Evolutionary conservation across 768 basidiomycete species (phyloP), one percentile per base, ranked within the genome.

Genomic region (Kwoniella dejecticola): DNA sequence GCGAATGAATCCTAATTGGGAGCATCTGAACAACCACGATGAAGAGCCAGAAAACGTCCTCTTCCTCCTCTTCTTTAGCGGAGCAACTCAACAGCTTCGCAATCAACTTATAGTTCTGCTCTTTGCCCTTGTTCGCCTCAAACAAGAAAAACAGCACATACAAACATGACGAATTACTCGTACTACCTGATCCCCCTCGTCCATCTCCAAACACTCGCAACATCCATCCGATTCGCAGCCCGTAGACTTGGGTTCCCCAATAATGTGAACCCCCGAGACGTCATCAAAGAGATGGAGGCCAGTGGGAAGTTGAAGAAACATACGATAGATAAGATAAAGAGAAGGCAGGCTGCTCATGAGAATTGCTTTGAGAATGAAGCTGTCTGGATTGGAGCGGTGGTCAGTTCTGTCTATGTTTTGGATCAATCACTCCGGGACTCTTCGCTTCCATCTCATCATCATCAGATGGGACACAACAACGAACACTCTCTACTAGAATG

Each of bases 281-380:
- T 54, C 4, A 31, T 75, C 13, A 64, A 48, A 15, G 36, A 42
- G 27, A 62, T 72, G 30, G 71, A 72, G 49, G 69, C 69, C 44
- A 38, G 31, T n/a, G 69, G 68, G 7, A 72, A 75, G 41, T 49
- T 63, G 36, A 52, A 58, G 15, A 65, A 67, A 7, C 48, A 47
- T 12, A 31, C 63, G 7, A 47, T 72, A 40, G 67, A 49, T 15
- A 69, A 66, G 60, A 49, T 75, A n/a, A 68, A 60, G 57, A 60
- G 74, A 45, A 48, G 71, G 30, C 61, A 75, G 54, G 69, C 66
- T 17, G 64, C 67, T 4, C 72, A 75, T 49, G 55, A 71, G 54
- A 75, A 75, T 41, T 67, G 60, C 40, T 66, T 52, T 26, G 74
- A 75, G 45, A 67, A 54, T 27, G 36, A 72, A 44, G 57, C 62